Base-by-base conservation (phyloP, 169 alveolate genomes). In the Eimeria zaria region DNA sequence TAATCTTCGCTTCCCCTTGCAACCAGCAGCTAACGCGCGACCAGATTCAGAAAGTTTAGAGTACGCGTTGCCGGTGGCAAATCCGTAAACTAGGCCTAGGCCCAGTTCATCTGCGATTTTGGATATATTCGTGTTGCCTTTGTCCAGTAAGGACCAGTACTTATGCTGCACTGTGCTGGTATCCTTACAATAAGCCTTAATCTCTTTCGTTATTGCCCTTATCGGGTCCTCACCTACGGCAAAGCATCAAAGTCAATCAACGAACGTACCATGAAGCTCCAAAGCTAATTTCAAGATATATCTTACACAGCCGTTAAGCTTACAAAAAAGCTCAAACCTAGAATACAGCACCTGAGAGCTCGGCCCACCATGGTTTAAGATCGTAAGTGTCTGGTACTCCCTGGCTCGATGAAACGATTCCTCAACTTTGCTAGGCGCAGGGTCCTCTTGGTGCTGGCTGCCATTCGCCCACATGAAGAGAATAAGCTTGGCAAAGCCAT, bases 381-480 rank as follows among this genome's bases (percentile, higher is more conserved):
- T 87, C 36, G n/a, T 62, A 14, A 36, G 62, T 9, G 81, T 36
- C 71, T 87, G 93, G n/a, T 60, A 87, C 44, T 30, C 30, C 51
- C 93, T 60, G 78, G 93, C 83, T 22, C 20, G 78, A 44, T 36
- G 64, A 44, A 87, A 87, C 46, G 60, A 51, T 6, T 41, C 30
- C 33, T 62, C 64, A 18, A 55, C 27, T 87, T 41, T 87, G 46
- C 46, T 62, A 62, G 81, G 62, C 4, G 58, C 22, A 18, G 22
- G n/a, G 9, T 33, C 30, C 39, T 18, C 1, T 84, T 60, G 74
- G 83, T 87, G 93, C 30, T 62, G 71, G 83, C 58, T 60, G 60
- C 93, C 93, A 44, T 62, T 87, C 30, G 81, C 22, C 93, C 93
- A 87, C 81, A 87, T 87, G 24, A 62, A 4, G 60, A 87, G 93